Percentiles rank a stretch among this genome's conserved stretches.
Conservation (phyloP, 805 yeast genomes). For the Grigorovia jiainica region DNA sequence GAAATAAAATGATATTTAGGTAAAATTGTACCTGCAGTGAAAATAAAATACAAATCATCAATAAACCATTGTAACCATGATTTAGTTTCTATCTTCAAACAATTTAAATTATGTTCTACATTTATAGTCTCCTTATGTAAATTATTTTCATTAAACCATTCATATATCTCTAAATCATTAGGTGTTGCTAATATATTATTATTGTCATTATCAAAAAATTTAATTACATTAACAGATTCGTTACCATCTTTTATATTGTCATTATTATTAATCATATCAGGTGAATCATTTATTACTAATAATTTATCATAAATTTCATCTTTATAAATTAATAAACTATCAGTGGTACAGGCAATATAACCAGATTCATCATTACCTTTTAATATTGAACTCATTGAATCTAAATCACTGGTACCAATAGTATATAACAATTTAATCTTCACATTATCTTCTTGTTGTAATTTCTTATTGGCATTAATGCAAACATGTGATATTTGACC, state of each 20-base stretch:
- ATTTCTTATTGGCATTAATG: too few relatives aligned
- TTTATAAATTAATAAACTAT: conserved; percentile 19
- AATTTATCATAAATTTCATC: conserved; percentile 21
- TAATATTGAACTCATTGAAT: conserved; percentile 3
- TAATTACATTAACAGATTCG: neutral
- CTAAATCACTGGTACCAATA: conserved; percentile 11
- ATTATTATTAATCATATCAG: conserved; percentile 2
- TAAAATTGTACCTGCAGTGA: conserved; percentile 22
- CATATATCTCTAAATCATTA: conserved; percentile 17
- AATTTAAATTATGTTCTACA: conserved; percentile 4
- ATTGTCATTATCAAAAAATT: conserved; percentile 9
- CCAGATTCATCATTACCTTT: conserved; percentile 5
- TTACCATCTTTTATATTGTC: conserved; percentile 3
- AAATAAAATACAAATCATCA: conserved; percentile 23
- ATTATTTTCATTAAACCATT: conserved; percentile 7
- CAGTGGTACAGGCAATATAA: conserved; percentile 27
- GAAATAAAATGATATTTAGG: conserved; percentile 17
- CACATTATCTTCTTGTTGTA: neutral
- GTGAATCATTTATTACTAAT: conserved; percentile 11
- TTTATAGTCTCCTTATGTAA: conserved; percentile 11
- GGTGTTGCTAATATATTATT: conserved; percentile 20
- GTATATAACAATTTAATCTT: conserved; percentile 4
- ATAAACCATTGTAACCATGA: conserved; percentile 26
- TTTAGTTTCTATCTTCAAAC: conserved; percentile 12
- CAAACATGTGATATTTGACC: neutral